A percentile compares a stretch with the other conserved stretches of the same genome.
These are phyloP conservation scores for Moesziomyces parantarcticus DNA, from an alignment of 1,284 basidiomycete species.

Conservation along the genomic window DNA sequence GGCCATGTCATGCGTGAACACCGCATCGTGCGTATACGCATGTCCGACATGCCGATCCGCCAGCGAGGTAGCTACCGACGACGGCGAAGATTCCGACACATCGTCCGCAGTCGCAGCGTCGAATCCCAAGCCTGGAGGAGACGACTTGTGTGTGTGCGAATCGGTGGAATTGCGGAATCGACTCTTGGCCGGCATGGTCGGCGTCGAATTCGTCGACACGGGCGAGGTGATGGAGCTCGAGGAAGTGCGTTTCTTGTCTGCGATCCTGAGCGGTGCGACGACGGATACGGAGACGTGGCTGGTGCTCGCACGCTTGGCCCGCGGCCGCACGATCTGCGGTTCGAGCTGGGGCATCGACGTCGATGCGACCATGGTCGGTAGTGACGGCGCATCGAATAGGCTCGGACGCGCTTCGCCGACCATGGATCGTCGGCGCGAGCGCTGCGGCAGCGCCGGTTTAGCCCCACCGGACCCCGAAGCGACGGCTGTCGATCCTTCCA, in stretches of 20 bases:
- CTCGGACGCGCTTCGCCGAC: constrained; percentile 4
- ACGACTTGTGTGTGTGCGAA: not conserved
- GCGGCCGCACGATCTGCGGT: too few relatives aligned
- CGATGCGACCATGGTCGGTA: not conserved
- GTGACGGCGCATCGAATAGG: not conserved
- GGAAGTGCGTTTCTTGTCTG: constrained; percentile 5
- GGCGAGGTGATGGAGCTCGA: constrained; percentile 1
- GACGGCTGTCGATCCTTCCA: too few relatives aligned
- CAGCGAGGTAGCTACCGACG: constrained; percentile 10
- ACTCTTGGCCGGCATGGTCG: constrained; percentile 7
- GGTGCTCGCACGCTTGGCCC: constrained; percentile 4
- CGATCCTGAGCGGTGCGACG: constrained; percentile 7
- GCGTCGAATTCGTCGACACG: not conserved
- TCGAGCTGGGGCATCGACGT: constrained; percentile 1
- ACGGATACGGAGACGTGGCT: not conserved
- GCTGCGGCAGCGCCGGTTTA: constrained; percentile 9
- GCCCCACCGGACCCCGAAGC: not conserved
- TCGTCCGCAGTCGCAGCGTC: not conserved
- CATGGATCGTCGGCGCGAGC: constrained; percentile 9
- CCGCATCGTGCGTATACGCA: constrained; percentile 5
- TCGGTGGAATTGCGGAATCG: not conserved
- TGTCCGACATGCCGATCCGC: not conserved
- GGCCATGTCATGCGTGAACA: not conserved
- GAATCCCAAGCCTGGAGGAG: too few relatives aligned
- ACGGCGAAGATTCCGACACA: constrained; percentile 4